A percentile compares a stretch with the other conserved stretches of the same genome.
These are phyloP conservation scores for Fusarium brevicatenulatum DNA, from an alignment of 2,329 filamentous ascomycete genomes.

Conservation along the genomic window DNA sequence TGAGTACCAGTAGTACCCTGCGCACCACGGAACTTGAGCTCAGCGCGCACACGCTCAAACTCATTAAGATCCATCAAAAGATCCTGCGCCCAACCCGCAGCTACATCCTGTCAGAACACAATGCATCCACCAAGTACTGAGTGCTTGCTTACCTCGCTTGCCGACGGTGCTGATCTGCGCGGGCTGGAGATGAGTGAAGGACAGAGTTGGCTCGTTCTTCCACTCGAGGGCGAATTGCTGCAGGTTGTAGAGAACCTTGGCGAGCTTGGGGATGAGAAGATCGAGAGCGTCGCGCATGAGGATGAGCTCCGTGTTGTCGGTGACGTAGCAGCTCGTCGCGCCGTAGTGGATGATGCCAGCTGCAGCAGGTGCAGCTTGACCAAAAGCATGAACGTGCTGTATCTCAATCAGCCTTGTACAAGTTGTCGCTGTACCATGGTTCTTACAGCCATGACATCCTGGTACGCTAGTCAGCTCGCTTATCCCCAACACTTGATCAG, in stretches of 20 bases:
- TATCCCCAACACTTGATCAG: neutral
- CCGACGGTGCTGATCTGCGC: neutral
- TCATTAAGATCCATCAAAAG: neutral
- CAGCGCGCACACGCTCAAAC: neutral
- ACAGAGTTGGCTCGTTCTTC: neutral
- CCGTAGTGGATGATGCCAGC: neutral
- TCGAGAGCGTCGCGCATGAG: neutral
- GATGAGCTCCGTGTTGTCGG: neutral
- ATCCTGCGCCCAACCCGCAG: neutral
- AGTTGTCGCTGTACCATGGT: neutral
- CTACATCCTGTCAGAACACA: neutral
- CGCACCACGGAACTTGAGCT: neutral
- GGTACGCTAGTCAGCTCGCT: slow-evolving; percentile 2
- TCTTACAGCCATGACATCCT: slow-evolving; percentile 22
- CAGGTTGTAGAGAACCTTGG: neutral
- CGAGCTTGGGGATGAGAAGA: neutral
- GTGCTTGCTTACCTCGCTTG: neutral
- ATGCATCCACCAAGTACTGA: fast-evolving
- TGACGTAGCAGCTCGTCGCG: neutral
- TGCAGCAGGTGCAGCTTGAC: neutral
- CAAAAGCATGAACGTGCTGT: slow-evolving; percentile 8
- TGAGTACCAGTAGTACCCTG: neutral
- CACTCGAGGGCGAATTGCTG: neutral
- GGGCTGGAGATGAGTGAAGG: neutral
- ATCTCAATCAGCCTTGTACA: neutral